Conservation (phyloP, 2,329 filamentous ascomycete genomes). For the Cladophialophora psammophila region DNA sequence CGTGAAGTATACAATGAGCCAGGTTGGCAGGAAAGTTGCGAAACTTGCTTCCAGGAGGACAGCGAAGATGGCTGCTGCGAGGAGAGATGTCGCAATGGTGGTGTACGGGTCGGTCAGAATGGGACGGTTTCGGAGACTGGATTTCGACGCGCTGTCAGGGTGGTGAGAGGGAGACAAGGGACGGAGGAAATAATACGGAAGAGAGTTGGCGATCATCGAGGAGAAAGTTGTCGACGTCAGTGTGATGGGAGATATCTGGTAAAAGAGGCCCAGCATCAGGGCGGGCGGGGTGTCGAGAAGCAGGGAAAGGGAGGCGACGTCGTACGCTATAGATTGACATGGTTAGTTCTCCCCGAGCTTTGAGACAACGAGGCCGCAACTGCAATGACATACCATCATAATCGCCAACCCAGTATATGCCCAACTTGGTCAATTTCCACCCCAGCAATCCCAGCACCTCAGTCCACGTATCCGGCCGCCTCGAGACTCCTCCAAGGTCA, state of each 20-base stretch:
- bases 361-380: neutral
- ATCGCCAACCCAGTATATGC: slow-evolving; percentile 73
- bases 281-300: slow-evolving; percentile 78
- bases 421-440: slow-evolving; percentile 71
- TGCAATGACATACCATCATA: slow-evolving; percentile 64
- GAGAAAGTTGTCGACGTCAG: slow-evolving; percentile 69
- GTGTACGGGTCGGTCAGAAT: slow-evolving; percentile 70
- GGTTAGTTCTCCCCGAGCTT: slow-evolving; percentile 4
- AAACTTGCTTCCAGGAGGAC: slow-evolving; percentile 74
- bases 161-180: slow-evolving; percentile 70
- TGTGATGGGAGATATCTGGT: slow-evolving; percentile 69
- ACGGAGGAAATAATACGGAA: slow-evolving; percentile 79
- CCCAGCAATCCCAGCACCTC: slow-evolving; percentile 65
- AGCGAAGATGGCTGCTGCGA: slow-evolving; percentile 76
- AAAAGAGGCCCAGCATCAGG: slow-evolving; percentile 80
- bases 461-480: slow-evolving; percentile 66
- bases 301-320: slow-evolving; percentile 70
- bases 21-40: slow-evolving; percentile 72
- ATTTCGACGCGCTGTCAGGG: slow-evolving; percentile 52
- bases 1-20: slow-evolving; percentile 78
- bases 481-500: slow-evolving; percentile 72
- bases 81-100: slow-evolving; percentile 68
- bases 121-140: slow-evolving; percentile 64
- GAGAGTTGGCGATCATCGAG: slow-evolving; percentile 71
- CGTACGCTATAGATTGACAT: slow-evolving; percentile 60